Conservation (phyloP, 768 basidiomycete species). For the Gymnopilus dilepis region DNA sequence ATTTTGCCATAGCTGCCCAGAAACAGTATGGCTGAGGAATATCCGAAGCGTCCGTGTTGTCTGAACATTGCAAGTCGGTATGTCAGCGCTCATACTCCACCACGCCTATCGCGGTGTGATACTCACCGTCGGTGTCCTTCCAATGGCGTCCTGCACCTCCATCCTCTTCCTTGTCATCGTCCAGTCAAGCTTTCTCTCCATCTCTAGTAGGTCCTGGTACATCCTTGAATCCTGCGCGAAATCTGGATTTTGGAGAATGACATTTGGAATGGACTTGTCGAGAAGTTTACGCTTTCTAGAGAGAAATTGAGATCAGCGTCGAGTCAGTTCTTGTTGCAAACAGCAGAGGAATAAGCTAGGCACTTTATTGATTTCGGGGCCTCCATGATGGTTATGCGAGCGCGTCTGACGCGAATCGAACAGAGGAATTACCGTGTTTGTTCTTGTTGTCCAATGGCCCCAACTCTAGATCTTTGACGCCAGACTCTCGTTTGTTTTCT, state of each 20-base stretch:
- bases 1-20: slow-evolving; percentile 84
- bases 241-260: slow-evolving; percentile 72
- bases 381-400: slow-evolving; percentile 18
- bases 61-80: slow-evolving; percentile 30
- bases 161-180: slow-evolving; percentile 89
- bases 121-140: slow-evolving; percentile 70
- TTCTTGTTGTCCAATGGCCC: not conserved
- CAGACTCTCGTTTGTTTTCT: not conserved
- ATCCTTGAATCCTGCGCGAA: slow-evolving; percentile 84
- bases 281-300: slow-evolving; percentile 77
- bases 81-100: not conserved
- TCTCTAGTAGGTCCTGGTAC: slow-evolving; percentile 85
- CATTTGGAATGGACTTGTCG: slow-evolving; percentile 80
- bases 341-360: slow-evolving; percentile 4
- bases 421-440: not conserved
- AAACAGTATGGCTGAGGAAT: slow-evolving; percentile 88
- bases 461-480: not conserved
- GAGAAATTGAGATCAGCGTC: not conserved
- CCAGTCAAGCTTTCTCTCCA: slow-evolving; percentile 95
- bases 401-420: not conserved
- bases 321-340: not conserved
- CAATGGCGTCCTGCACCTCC: slow-evolving; percentile 90
- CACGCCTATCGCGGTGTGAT: not conserved
- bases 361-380: slow-evolving; percentile 26
- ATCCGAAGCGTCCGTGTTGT: slow-evolving; percentile 83